phyloP scores from a whole-genome alignment of 1,139 yeast genomes.

The Suhomyces yuchorum region DNA sequence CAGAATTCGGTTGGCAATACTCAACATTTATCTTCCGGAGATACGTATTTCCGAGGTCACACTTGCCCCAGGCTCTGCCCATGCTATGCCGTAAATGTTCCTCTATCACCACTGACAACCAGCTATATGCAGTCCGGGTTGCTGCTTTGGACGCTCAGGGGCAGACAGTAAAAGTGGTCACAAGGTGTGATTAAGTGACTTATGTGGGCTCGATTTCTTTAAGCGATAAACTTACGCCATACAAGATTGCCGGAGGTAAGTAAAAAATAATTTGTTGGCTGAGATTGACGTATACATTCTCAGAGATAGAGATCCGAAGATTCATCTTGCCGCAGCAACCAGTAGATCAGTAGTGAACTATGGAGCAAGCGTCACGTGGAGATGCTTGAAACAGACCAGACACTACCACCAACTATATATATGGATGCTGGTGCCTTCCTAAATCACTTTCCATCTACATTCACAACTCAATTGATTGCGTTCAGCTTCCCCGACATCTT shows the following conservation, averaged over 20 bases:
- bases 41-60: background rate
- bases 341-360: background rate
- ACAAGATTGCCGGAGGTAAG: too few species aligned
- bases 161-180: too few species aligned
- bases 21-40: background rate
- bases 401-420: background rate
- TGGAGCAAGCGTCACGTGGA: background rate
- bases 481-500: background rate
- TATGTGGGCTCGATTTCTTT: too few species aligned
- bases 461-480: background rate
- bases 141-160: too few species aligned
- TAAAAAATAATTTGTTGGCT: background rate
- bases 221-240: too few species aligned
- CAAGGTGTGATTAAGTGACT: too few species aligned
- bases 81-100: background rate
- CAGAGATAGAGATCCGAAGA: background rate
- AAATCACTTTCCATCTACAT: too few species aligned
- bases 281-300: background rate
- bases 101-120: too few species aligned
- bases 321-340: background rate
- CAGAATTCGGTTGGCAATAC: background rate
- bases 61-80: background rate
- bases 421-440: background rate
- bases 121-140: too few species aligned
- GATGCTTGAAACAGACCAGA: background rate